Conservation (phyloP, 345 rosid species). For the Garcia nutans region DNA sequence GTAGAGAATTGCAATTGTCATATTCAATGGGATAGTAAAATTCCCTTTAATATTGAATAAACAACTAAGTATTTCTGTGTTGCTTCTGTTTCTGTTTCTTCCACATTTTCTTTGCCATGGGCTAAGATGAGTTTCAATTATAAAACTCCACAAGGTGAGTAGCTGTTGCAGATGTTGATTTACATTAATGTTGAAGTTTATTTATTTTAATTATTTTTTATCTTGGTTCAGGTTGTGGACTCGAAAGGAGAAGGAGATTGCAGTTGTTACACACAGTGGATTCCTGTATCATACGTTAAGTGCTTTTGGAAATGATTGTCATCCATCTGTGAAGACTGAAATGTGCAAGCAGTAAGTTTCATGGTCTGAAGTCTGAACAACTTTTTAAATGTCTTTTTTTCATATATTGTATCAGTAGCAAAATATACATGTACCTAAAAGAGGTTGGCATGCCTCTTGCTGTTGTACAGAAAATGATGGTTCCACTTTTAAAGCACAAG, state of each 20-base stretch:
- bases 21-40: neutral
- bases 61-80: neutral
- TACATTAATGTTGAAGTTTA: neutral
- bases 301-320: conserved; percentile 55
- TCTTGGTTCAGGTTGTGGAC: conserved; percentile 61
- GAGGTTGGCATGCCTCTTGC: neutral
- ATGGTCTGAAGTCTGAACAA: conserved; percentile 6
- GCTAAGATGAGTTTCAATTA: neutral
- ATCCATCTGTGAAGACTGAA: conserved; percentile 49
- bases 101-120: neutral
- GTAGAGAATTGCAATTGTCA: neutral
- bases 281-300: conserved; percentile 56
- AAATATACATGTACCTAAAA: too few relatives aligned
- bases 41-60: neutral
- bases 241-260: conserved; percentile 72
- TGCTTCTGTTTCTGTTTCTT: too few relatives aligned
- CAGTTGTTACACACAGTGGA: conserved; percentile 71
- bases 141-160: neutral
- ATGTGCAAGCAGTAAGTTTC: conserved; percentile 56
- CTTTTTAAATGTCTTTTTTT: neutral
- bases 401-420: too few relatives aligned
- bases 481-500: neutral
- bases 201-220: neutral
- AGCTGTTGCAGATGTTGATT: neutral
- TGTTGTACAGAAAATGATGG: neutral